Conservation (phyloP, 2,329 filamentous ascomycete genomes). For the Allantophomopsis lycopodina region DNA sequence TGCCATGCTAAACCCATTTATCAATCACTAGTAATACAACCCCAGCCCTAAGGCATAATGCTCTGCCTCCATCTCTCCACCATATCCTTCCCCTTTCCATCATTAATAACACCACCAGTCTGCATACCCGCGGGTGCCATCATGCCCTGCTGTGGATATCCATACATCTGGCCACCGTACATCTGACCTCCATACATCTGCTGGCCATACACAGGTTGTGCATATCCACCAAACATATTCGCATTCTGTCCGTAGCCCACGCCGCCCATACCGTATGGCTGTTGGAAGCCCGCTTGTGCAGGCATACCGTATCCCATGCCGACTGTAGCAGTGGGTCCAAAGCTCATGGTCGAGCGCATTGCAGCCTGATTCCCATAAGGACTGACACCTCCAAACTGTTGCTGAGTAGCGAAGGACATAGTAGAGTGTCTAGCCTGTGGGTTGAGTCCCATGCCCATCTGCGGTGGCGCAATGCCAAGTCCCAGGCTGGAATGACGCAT, state of each 20-base stretch:
- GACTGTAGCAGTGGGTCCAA: background rate
- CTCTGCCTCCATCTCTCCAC: conserved; percentile 21
- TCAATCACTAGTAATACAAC: too few species aligned
- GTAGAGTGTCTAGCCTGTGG: background rate
- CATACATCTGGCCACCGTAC: conserved; percentile 8
- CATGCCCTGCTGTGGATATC: conserved; percentile 6
- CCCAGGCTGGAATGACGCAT: background rate
- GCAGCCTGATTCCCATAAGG: background rate
- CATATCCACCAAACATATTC: conserved; percentile 3
- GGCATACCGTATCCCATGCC: too few species aligned
- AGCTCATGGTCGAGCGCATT: background rate
- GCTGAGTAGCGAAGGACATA: background rate
- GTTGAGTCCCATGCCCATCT: background rate
- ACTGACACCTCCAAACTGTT: too few species aligned
- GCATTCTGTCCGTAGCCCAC: conserved; percentile 5
- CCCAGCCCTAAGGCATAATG: conserved; percentile 9
- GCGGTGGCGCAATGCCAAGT: background rate
- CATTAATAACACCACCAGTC: conserved; percentile 8
- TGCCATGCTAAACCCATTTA: too few species aligned
- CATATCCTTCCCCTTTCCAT: conserved; percentile 19
- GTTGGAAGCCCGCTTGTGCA: too few species aligned
- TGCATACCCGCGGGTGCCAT: conserved; percentile 7
- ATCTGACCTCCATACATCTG: conserved; percentile 5
- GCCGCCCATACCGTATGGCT: background rate
- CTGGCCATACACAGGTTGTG: conserved; percentile 6